Base-by-base conservation (phyloP, 1,139 yeast genomes). In the Sugiyamaella pinicola region DNA sequence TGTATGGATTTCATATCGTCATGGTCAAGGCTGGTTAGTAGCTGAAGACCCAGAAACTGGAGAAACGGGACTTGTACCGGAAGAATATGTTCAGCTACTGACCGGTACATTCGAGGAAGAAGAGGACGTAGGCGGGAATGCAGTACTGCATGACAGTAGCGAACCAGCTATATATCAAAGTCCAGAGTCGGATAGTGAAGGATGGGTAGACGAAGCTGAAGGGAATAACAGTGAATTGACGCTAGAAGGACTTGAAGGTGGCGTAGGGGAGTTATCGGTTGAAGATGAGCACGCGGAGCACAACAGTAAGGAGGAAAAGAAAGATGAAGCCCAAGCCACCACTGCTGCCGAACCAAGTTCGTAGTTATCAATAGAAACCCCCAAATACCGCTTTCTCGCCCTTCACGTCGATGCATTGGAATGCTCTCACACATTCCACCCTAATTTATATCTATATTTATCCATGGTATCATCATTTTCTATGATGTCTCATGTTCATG, bases 21-120 rank as follows among this genome's bases (percentile, higher is more conserved):
- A 93, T 68, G 98, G 98, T 18, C 97, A 93, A 68, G 99, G 99
- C 5, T 93, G 99, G 99, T 77, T 95, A 4, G 98, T 93, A 47
- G 98, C 98, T 0, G 88, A 85, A 61, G 91, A 87, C 64, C 86
- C 90, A 0, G 77, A 69, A 31, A 79, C 86, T 3, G 91, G 90
- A 1, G 87, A 84, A 60, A 87, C 95, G 26, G 99, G 99, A 1
- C 79, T 93, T 50, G 96, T 93, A 5, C 99, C 99, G 1, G 96
- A 91, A 65, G 96, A 88, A 63, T 93, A 90, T 64, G 96, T 93
- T 42, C 86, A 85, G 58, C 74, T 85, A 52, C 33, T 51, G 15
- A 35, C 19, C 18, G 29, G 62, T 76, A 12, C 66, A 66, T 15
- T 15, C 18, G 47, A 42, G 18, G 47, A 31, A 26, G 47, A 42